phyloP scores from a whole-genome alignment of 345 rosid genomes.

The Populus simonii region DNA sequence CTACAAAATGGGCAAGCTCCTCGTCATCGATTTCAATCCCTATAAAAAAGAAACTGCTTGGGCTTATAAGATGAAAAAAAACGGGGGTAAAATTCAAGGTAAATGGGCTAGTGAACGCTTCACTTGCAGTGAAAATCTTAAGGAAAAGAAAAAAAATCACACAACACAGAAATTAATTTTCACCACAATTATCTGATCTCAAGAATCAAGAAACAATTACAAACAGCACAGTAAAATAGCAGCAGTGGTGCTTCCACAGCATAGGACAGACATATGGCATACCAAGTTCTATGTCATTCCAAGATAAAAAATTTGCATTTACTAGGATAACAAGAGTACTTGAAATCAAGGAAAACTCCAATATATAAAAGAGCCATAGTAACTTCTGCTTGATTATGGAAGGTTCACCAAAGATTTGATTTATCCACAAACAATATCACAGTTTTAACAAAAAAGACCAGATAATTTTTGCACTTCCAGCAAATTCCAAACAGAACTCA shows the following conservation, averaged over 20 bases:
- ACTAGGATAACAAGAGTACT: not conserved
- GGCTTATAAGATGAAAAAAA: conserved; percentile 30
- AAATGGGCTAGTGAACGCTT: not conserved
- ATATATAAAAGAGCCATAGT: not conserved
- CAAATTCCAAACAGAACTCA: not conserved
- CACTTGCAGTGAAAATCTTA: not conserved
- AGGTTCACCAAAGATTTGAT: not conserved
- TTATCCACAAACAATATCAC: not conserved
- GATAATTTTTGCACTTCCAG: not conserved
- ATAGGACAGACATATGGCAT: not conserved
- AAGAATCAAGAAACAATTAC: not conserved
- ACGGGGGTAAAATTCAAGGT: not conserved
- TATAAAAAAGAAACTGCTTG: conserved; percentile 25
- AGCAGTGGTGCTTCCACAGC: not conserved
- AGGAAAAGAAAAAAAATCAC: not conserved
- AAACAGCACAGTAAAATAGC: not conserved
- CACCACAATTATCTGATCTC: not conserved
- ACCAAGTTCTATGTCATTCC: not conserved
- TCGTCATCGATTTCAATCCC: conserved; percentile 71
- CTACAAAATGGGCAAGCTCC: conserved; percentile 85
- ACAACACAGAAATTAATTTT: not conserved
- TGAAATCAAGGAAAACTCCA: not conserved
- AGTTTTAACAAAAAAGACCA: not conserved
- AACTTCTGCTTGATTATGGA: not conserved
- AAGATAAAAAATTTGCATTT: not conserved